Base-by-base conservation (phyloP, 208 protist species). In the Leptomonas pyrrhocoris region DNA sequence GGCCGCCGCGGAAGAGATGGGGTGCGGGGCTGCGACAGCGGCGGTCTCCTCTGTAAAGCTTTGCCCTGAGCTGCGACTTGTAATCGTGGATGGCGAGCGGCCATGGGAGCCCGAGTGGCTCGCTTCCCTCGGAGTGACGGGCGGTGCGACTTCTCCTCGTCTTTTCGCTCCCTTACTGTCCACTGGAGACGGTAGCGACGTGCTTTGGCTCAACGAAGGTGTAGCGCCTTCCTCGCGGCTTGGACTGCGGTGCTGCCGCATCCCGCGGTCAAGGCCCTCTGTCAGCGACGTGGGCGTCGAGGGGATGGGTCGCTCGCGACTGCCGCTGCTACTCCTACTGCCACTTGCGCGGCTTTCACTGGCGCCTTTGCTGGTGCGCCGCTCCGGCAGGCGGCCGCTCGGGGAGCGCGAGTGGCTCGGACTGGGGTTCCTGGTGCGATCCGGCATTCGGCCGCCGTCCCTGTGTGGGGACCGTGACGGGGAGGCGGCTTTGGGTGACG, bases 251-350 rank as follows among this genome's bases (percentile, higher is more conserved):
- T 45, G 43, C 1, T 65, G 60, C 13, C 50, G 60, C 43, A 49
- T 23, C 2, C 31, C 36, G 62, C 36, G 56, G 45, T 54, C 57
- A 15, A 59, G 6, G 19, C 18, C 34, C n/a, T 65, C 60, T 7
- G 46, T 65, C 16, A 65, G n/a, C 19, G 60, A 65, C 23, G 25
- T 7, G 0, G 60, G 60, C 25, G 60, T 65, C 0, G 60, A 23
- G 7, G 60, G 60, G 30, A 65, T 65, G 60, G 60, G 60, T 16
- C 60, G 60, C 45, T 65, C 60, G 8, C 46, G 60, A 27, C 30
- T 18, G 31, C 46, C 28, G 1, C 18, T 50, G 56, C 23, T 25
- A 9, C 38, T 30, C 34, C 60, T 74, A 48, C 30, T 43, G 8
- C 61, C 57, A 15, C 61, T 48, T 4, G 30, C 36, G 4, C 61